Evolutionary conservation across 176 grass and related monocot species (phyloP).

Genomic region (Carex parvula): DNA sequence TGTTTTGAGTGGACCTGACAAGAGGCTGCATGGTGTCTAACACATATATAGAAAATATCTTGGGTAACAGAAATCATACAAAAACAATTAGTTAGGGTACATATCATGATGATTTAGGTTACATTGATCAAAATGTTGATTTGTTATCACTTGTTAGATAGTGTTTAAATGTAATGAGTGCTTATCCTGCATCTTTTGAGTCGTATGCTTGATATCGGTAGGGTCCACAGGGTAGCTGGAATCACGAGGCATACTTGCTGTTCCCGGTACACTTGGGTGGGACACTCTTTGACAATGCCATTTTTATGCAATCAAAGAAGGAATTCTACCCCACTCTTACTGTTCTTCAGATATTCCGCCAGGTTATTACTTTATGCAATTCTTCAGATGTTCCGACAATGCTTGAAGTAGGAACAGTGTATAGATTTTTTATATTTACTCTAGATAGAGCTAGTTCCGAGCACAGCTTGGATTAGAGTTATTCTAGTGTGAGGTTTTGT

Average conservation of each 20-base stretch:
- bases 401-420: slow-evolving; percentile 1
- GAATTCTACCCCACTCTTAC: slow-evolving; percentile 60
- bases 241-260: slow-evolving; percentile 86
- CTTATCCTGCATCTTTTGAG: neutral
- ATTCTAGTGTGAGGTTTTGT: neutral
- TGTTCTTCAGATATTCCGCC: slow-evolving; percentile 69
- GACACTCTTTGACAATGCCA: slow-evolving; percentile 78
- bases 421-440: neutral
- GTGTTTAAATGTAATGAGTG: neutral
- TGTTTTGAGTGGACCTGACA: neutral
- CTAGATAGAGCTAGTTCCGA: neutral
- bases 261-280: slow-evolving; percentile 92
- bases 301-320: slow-evolving; percentile 68
- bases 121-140: neutral
- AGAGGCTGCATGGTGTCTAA: neutral
- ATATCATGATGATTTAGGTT: neutral
- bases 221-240: slow-evolving; percentile 69
- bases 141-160: neutral
- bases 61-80: neutral
- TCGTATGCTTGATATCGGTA: slow-evolving; percentile 40
- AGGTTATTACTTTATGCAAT: slow-evolving; percentile 38
- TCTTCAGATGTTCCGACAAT: neutral
- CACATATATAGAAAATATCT: neutral
- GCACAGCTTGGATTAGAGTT: neutral
- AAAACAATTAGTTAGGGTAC: neutral